Conservation (phyloP, 257 asterid species). For the Craterostigma plantagineum region DNA sequence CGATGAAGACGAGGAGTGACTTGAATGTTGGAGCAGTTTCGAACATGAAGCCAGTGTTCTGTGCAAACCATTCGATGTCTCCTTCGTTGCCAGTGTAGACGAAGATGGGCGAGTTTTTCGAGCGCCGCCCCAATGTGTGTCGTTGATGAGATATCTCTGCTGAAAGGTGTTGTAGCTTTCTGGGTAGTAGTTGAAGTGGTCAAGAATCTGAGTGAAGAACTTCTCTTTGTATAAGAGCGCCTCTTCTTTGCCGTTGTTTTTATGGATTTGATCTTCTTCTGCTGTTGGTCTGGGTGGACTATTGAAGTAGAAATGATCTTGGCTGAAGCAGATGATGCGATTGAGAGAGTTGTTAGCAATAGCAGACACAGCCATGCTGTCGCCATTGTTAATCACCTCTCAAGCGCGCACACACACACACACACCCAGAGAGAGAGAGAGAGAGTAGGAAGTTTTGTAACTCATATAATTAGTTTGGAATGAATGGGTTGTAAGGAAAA, state of each 20-base stretch:
- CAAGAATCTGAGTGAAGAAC: slow-evolving; percentile 61
- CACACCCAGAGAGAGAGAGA: too few species aligned
- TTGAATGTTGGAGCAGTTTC: slow-evolving; percentile 48
- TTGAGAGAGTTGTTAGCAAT: too few species aligned
- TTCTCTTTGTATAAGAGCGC: slow-evolving; percentile 21
- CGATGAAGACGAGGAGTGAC: slow-evolving; percentile 71
- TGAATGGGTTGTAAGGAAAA: too few species aligned
- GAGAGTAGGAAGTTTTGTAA: too few species aligned
- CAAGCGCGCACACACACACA: too few species aligned
- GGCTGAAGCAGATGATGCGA: background rate
- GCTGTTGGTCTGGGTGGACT: slow-evolving; percentile 14
- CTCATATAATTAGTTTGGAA: too few species aligned
- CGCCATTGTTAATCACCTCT: too few species aligned
- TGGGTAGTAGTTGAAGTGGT: slow-evolving; percentile 70
- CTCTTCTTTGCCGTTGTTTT: too few species aligned
- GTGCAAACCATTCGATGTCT: slow-evolving; percentile 78
- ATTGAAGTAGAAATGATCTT: slow-evolving; percentile 23
- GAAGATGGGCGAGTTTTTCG: slow-evolving; percentile 51
- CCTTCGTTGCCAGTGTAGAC: slow-evolving; percentile 93
- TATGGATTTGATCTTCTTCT: slow-evolving; percentile 2
- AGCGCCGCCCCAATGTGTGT: slow-evolving; percentile 62
- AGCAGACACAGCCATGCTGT: too few species aligned
- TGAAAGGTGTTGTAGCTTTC: slow-evolving; percentile 58
- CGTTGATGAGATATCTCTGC: slow-evolving; percentile 57
- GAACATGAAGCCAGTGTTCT: slow-evolving; percentile 89